These are phyloP conservation scores for Juglanconis sp. DNA, from an alignment of 2,329 filamentous ascomycete species.

Conservation along the genomic window DNA sequence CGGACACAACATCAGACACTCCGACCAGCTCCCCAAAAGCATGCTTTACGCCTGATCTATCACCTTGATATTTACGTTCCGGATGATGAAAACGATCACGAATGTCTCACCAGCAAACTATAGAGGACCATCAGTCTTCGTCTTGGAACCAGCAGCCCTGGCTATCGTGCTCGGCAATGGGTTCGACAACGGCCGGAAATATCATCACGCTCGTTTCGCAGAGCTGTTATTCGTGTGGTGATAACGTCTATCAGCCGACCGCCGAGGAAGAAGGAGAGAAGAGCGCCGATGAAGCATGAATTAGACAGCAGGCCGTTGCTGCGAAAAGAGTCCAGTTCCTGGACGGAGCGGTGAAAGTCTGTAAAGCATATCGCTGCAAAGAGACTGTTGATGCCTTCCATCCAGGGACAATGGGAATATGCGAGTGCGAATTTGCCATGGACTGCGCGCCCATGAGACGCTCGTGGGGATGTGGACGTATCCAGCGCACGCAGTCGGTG, in stretches of 20 bases:
- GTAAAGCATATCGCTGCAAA: conserved; percentile 4
- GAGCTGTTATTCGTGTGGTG: conserved; percentile 24
- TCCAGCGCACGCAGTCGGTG: neutral
- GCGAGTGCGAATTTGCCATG: too few species aligned
- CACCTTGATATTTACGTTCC: conserved; percentile 27
- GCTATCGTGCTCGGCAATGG: conserved; percentile 20
- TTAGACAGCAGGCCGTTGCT: conserved; percentile 1
- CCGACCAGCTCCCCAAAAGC: conserved; percentile 26
- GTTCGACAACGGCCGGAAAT: conserved; percentile 26
- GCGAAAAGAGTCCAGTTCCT: conserved; percentile 1
- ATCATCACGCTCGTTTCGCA: conserved; percentile 21
- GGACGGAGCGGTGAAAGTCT: neutral
- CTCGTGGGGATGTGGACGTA: too few species aligned
- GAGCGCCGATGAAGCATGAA: neutral
- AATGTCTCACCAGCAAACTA: conserved; percentile 26
- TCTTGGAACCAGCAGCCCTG: neutral
- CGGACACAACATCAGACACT: conserved; percentile 3
- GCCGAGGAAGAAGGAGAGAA: conserved; percentile 5
- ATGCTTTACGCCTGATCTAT: conserved; percentile 23
- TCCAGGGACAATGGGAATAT: too few species aligned
- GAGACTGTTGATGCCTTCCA: neutral
- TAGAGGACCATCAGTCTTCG: neutral
- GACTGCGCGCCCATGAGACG: too few species aligned
- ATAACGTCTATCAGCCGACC: conserved; percentile 28
- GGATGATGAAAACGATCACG: conserved; percentile 27